Evolutionary conservation across 1,139 yeast genomes (phyloP).

Genomic region (Kodamaea derodonti): DNA sequence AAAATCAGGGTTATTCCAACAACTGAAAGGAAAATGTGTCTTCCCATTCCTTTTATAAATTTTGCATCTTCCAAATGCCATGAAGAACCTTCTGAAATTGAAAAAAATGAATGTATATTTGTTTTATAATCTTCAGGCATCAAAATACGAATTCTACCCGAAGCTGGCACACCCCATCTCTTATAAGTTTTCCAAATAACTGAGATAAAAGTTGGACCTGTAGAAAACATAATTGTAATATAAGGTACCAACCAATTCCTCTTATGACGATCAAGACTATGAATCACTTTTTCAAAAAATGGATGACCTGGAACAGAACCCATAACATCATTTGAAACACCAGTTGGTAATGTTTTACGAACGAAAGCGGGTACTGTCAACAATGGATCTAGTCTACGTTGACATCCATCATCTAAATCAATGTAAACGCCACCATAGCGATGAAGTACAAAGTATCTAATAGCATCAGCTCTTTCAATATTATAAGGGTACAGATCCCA

Average conservation of each 20-base stretch:
- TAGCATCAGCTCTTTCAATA: slow-evolving; percentile 90
- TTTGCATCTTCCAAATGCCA: slow-evolving; percentile 89
- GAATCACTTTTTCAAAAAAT: slow-evolving; percentile 69
- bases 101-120: slow-evolving; percentile 57
- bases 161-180: slow-evolving; percentile 68
- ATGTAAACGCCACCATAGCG: slow-evolving; percentile 90
- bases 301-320: slow-evolving; percentile 87
- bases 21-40: slow-evolving; percentile 67
- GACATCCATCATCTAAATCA: slow-evolving; percentile 88
- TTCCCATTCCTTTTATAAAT: slow-evolving; percentile 64
- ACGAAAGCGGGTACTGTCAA: slow-evolving; percentile 81
- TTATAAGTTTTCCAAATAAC: slow-evolving; percentile 86
- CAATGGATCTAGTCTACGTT: slow-evolving; percentile 71
- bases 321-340: slow-evolving; percentile 91
- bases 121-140: slow-evolving; percentile 71
- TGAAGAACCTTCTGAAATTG: slow-evolving; percentile 73
- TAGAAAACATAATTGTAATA: slow-evolving; percentile 87
- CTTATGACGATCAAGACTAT: slow-evolving; percentile 59
- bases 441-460: slow-evolving; percentile 76
- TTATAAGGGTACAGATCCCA: slow-evolving; percentile 78
- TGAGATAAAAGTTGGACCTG: slow-evolving; percentile 86
- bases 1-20: slow-evolving; percentile 17
- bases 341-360: slow-evolving; percentile 85
- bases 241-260: slow-evolving; percentile 80
- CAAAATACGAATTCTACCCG: slow-evolving; percentile 60